Conservation (phyloP, 345 rosid genomes). For the Camelina hispida region DNA sequence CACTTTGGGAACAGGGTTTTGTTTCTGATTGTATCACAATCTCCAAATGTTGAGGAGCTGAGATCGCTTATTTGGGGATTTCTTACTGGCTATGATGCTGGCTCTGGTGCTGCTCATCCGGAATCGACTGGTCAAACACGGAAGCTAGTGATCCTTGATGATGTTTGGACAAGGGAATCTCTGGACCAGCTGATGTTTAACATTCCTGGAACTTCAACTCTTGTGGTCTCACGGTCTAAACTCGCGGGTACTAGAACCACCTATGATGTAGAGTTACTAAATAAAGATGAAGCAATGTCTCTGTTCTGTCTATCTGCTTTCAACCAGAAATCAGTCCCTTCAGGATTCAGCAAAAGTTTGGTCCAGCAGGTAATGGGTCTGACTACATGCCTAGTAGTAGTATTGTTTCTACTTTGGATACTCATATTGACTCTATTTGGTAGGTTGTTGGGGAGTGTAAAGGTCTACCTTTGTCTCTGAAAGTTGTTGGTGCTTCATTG, state of each 20-base stretch:
- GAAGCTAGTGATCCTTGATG: conserved; percentile 75
- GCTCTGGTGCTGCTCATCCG: conserved; percentile 40
- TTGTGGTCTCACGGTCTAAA: conserved; percentile 80
- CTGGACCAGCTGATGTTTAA: conserved; percentile 61
- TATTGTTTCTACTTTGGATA: neutral
- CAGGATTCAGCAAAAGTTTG: conserved; percentile 52
- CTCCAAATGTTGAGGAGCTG: conserved; percentile 69
- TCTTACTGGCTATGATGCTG: conserved; percentile 48
- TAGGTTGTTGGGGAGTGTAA: conserved; percentile 84
- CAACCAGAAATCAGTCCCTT: conserved; percentile 63
- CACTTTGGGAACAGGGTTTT: conserved; percentile 53
- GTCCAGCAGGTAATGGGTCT: conserved; percentile 70
- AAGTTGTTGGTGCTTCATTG: conserved; percentile 86
- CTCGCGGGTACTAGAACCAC: conserved; percentile 48
- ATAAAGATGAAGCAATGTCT: conserved; percentile 62
- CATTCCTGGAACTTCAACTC: conserved; percentile 61
- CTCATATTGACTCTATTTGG: conserved; percentile 28
- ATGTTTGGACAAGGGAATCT: conserved; percentile 72
- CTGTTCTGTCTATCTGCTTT: conserved; percentile 84
- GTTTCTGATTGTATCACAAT: conserved; percentile 80
- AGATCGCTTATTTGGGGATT: conserved; percentile 53
- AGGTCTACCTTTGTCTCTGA: conserved; percentile 90
- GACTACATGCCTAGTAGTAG: neutral
- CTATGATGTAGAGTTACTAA: conserved; percentile 68
- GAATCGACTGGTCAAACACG: conserved; percentile 42